Conservation (phyloP, 2,329 filamentous ascomycete species). For the Cryphonectria radicalis region DNA sequence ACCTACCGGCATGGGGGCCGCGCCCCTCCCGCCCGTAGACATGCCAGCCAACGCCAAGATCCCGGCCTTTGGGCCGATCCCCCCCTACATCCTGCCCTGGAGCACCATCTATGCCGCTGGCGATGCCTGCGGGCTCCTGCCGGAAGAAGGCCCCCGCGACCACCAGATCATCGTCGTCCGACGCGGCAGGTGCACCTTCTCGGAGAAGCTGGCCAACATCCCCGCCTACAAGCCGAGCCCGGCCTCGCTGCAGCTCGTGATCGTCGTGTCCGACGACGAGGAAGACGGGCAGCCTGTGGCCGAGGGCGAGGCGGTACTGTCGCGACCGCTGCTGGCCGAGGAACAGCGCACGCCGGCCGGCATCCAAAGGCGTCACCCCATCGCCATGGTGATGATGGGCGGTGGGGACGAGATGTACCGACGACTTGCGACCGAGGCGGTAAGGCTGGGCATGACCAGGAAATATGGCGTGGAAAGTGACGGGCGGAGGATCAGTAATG, state of each 20-base stretch:
- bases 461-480: constrained; percentile 82
- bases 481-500: constrained; percentile 77
- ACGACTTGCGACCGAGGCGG: constrained; percentile 61
- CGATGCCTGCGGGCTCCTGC: constrained; percentile 66
- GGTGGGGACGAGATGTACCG: constrained; percentile 70
- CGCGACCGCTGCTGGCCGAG: constrained; percentile 74
- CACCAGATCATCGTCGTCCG: constrained; percentile 82
- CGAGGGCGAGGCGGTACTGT: constrained; percentile 38
- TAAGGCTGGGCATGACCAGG: constrained; percentile 74
- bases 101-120: constrained; percentile 71
- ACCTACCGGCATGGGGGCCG: constrained; percentile 51
- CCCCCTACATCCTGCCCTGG: constrained; percentile 63
- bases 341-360: constrained; percentile 73
- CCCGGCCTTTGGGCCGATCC: constrained; percentile 41
- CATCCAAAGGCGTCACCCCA: constrained; percentile 69
- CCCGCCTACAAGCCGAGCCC: constrained; percentile 70
- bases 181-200: constrained; percentile 84
- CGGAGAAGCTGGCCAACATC: constrained; percentile 81
- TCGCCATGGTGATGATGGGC: constrained; percentile 83
- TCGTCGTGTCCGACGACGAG: constrained; percentile 71
- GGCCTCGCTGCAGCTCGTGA: constrained; percentile 74
- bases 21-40: constrained; percentile 50
- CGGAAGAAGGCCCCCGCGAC: constrained; percentile 53
- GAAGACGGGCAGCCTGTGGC: constrained; percentile 38
- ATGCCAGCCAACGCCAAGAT: constrained; percentile 41